These are phyloP conservation scores for Medakamo hakoo DNA, from an alignment of 139 green algal species.

Conservation along the genomic window DNA sequence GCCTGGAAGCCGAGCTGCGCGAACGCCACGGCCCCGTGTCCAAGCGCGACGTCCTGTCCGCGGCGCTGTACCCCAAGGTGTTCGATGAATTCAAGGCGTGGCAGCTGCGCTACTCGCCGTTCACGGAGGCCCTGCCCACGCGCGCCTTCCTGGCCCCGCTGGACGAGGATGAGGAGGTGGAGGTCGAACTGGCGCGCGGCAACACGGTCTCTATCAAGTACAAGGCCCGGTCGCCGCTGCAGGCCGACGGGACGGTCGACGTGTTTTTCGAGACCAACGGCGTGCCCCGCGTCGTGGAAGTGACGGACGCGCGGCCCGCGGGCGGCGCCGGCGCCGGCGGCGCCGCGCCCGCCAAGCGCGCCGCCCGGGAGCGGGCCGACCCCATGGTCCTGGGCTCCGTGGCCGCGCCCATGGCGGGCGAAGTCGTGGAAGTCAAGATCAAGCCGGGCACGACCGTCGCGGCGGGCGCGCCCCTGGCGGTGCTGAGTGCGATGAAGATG, in stretches of 20 bases:
- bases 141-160: conserved; percentile 67
- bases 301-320: conserved; percentile 33
- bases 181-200: conserved; percentile 34
- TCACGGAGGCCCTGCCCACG: conserved; percentile 67
- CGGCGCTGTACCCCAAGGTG: conserved; percentile 77
- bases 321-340: conserved; percentile 1
- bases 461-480: conserved; percentile 60
- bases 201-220: conserved; percentile 41
- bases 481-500: conserved; percentile 96
- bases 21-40: conserved; percentile 49
- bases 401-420: conserved; percentile 76
- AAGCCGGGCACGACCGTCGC: conserved; percentile 33
- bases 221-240: conserved; percentile 64
- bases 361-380: conserved; percentile 35
- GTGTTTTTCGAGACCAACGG: conserved; percentile 85
- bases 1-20: conserved; percentile 34
- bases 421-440: conserved; percentile 61
- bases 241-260: conserved; percentile 33
- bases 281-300: conserved; percentile 73
- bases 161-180: conserved; percentile 75
- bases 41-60: conserved; percentile 57
- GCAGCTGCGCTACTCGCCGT: conserved; percentile 37
- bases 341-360: not conserved
- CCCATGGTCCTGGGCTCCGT: conserved; percentile 38
- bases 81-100: conserved; percentile 59